Percentiles rank a stretch among this genome's conserved stretches.
These are phyloP conservation scores for Chrysoporthe deuterocubensis DNA, from an alignment of 2,329 filamentous ascomycete genomes.

Conservation along the genomic window DNA sequence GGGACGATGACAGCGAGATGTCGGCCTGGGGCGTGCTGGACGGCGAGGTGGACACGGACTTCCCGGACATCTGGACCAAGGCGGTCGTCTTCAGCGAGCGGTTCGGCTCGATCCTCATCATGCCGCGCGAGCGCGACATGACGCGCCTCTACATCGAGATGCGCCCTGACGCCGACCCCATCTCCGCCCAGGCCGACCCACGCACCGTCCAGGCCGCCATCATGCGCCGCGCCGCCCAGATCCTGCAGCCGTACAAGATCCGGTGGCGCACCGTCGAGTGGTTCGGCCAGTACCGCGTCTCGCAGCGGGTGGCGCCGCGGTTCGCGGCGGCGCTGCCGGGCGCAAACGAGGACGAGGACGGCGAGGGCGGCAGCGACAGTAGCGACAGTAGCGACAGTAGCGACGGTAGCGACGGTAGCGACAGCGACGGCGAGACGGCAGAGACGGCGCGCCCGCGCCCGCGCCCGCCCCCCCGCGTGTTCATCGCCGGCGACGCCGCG, in stretches of 20 bases:
- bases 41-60: conserved; percentile 71
- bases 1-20: conserved; percentile 57
- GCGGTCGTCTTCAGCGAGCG: conserved; percentile 70
- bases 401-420: too few relatives aligned
- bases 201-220: conserved; percentile 63
- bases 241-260: conserved; percentile 61
- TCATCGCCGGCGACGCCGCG: conserved; percentile 71
- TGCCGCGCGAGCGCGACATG: conserved; percentile 74
- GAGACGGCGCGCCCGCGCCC: not conserved
- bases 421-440: too few relatives aligned
- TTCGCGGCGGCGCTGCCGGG: conserved; percentile 58
- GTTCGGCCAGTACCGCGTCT: conserved; percentile 75
- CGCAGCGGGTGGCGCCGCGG: conserved; percentile 70
- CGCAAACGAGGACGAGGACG: not conserved
- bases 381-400: too few relatives aligned
- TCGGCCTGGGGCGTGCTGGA: conserved; percentile 72
- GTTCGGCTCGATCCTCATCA: conserved; percentile 72
- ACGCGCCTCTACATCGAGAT: conserved; percentile 67
- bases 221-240: conserved; percentile 67
- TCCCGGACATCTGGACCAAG: conserved; percentile 77
- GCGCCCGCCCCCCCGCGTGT: conserved; percentile 52
- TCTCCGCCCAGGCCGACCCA: conserved; percentile 52
- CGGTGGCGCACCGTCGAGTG: conserved; percentile 66
- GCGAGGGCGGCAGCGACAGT: too few relatives aligned
- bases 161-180: conserved; percentile 46